These are phyloP conservation scores for Chaetomiaceae sp. DNA, from an alignment of 2,329 filamentous ascomycete species.

Conservation along the genomic window DNA sequence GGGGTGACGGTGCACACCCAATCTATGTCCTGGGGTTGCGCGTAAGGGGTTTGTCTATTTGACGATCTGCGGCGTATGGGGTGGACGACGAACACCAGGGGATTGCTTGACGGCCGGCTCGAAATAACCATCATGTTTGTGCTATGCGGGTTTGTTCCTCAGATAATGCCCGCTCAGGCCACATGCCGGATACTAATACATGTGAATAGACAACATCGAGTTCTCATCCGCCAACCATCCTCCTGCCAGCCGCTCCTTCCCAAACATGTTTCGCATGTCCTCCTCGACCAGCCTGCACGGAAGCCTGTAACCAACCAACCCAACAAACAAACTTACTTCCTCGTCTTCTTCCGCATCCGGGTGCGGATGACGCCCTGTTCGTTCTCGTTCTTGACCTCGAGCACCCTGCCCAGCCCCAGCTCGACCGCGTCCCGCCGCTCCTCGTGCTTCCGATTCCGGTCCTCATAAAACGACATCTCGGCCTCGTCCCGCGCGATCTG, in stretches of 20 bases:
- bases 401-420: conserved; percentile 10
- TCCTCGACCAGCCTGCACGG: neutral
- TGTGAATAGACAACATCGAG: conserved; percentile 3
- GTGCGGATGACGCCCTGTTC: conserved; percentile 24
- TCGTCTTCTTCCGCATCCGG: conserved; percentile 24
- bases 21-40: no score
- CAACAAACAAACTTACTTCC: conserved; percentile 16
- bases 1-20: no score
- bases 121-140: neutral
- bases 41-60: no score
- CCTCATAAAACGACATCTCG: conserved; percentile 29
- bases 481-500: conserved; percentile 33
- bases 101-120: neutral
- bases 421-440: conserved; percentile 24
- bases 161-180: conserved; percentile 3
- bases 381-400: conserved; percentile 16
- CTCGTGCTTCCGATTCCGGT: conserved; percentile 25
- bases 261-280: neutral
- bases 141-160: conserved; percentile 6
- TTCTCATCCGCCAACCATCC: no score
- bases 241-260: no score
- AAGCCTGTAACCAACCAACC: neutral
- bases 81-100: neutral
- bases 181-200: conserved; percentile 9
- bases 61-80: no score